phyloP scores from a whole-genome alignment of 139 green algal genomes.

The Tetradesmus lagerheimii region DNA sequence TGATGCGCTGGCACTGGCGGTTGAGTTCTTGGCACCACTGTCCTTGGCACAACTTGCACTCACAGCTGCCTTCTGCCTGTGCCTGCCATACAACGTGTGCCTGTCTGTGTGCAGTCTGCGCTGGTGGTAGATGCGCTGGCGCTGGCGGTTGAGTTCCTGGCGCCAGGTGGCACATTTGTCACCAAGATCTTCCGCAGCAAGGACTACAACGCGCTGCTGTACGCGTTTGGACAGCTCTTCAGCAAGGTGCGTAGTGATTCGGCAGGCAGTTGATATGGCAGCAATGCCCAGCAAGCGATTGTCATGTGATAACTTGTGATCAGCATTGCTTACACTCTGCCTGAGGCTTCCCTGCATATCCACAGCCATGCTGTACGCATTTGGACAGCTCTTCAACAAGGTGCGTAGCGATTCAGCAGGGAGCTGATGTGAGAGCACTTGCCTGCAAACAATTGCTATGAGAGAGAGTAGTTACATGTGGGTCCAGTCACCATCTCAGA shows the following conservation, averaged over 20 bases:
- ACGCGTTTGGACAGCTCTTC: constrained; percentile 98
- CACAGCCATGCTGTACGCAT: constrained; percentile 98
- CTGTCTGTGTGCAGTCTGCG: constrained; percentile 71
- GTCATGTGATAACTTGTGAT: no score
- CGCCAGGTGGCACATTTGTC: constrained; percentile 92
- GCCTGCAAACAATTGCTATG: no score
- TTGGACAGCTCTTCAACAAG: constrained; percentile 97
- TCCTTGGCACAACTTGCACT: constrained; percentile 76
- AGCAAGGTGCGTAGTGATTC: constrained; percentile 80
- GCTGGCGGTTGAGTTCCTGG: constrained; percentile 94
- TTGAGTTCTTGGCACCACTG: constrained; percentile 89
- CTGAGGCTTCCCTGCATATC: no score
- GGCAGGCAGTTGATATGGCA: no score
- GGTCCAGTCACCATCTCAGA: no score
- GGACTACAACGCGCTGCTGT: constrained; percentile 98
- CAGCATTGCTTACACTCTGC: no score
- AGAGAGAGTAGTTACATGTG: no score
- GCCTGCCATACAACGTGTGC: constrained; percentile 77
- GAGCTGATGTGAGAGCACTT: no score
- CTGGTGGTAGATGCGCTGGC: constrained; percentile 94
- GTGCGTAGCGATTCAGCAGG: no score
- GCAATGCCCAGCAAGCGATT: neutral
- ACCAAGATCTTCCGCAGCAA: constrained; percentile 92
- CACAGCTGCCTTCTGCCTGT: constrained; percentile 81
- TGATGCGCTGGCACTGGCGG: constrained; percentile 92